Base-by-base conservation (phyloP, 371 early-diverging fungal species). In the Mucor plumbeus region DNA sequence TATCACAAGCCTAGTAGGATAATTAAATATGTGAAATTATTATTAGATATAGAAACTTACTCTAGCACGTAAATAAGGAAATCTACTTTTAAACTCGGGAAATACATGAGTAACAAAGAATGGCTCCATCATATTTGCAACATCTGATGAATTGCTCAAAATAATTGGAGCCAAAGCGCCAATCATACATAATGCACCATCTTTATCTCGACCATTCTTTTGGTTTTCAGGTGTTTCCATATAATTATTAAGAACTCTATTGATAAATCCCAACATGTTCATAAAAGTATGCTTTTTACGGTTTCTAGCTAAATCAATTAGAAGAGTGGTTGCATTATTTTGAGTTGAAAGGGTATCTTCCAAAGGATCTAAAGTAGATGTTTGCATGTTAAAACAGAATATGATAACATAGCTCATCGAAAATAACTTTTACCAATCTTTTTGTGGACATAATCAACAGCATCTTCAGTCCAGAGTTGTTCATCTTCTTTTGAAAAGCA, bases 381-480 rank as follows among this genome's bases (percentile, higher is more conserved):
- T 1, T 26, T 31, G 3, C 38, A 38, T 38, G 38, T 38, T 38
- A 36, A 44, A 47, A 70, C 40, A 56, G 14, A 38, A 21, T 8
- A 10, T 54, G 10, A 4, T 40, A 4, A 40, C 4, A 40, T 4
- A 40, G 40, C 40, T 11, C 1, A 40, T 14, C 4, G 4, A 11
- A 40, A 14, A 1, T 1, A 26, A 26, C 26, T 26, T 26, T 48
- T 36, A 69, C 64, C 69, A 44, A 91, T 82, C 69, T 91, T 91
- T 73, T 91, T 90, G 66, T 93, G 91, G n/a, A 97, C 89, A 69
- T 90, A 98, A 76, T 98, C 97, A 15, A 92, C 88, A 4, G 95
- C 92, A 71, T 97, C 94, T 13, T 94, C 92, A 34, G 86, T 85
- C 97, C 97, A 97, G n/a, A 94, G 82, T 71, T 92, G 87, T 68